Evolutionary conservation across 2,329 filamentous ascomycete species (phyloP), one percentile per base, ranked within the genome.

Genomic region (Colletotrichum truncatum): DNA sequence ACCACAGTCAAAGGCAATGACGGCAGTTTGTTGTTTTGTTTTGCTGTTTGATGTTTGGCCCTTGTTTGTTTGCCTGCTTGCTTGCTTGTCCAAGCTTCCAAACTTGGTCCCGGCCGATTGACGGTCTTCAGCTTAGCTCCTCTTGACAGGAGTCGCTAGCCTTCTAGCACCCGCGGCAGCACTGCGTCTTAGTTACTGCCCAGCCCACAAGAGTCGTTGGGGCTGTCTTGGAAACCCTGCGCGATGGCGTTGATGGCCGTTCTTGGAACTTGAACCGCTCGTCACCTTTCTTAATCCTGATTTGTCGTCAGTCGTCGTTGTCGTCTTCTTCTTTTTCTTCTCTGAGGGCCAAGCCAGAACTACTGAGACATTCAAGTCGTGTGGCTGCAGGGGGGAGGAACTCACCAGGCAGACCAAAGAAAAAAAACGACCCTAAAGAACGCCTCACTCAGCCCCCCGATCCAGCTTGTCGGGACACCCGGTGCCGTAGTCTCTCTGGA

Each of bases 381-480:
- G 48, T 51, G 48, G 30, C 48, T 34, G 46, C 46, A 12, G 36
- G 16, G 23, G 11, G n/a, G n/a, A n/a, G n/a, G n/a, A n/a, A n/a
- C n/a, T n/a, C n/a, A n/a, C n/a, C n/a, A n/a, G n/a, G n/a, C n/a
- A 51, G 28, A 16, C 48, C 48, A 52, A 52, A 52, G 48, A 25
- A 52, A 52, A 52, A 30, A 25, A 52, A 52, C 30, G 9, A 38
- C 28, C 5, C 30, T 11, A 16, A 43, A n/a, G 51, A 63, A 51
- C 60, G 60, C 60, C 60, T 62, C 51, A 32, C 59, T 56, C 59
- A 62, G 59, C 59, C 53, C 56, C n/a, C 60, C 45, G n/a, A 63
- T 58, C 60, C 60, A 63, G 60, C 43, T 58, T 43, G 60, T 58
- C 60, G 60, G 60, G 52, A 63, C 60, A 53, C 60, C 60, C 53